A percentile compares a stretch with the other conserved stretches of the same genome.
phyloP scores from a whole-genome alignment of 768 basidiomycete species.

The Lentinula guzmanii region DNA sequence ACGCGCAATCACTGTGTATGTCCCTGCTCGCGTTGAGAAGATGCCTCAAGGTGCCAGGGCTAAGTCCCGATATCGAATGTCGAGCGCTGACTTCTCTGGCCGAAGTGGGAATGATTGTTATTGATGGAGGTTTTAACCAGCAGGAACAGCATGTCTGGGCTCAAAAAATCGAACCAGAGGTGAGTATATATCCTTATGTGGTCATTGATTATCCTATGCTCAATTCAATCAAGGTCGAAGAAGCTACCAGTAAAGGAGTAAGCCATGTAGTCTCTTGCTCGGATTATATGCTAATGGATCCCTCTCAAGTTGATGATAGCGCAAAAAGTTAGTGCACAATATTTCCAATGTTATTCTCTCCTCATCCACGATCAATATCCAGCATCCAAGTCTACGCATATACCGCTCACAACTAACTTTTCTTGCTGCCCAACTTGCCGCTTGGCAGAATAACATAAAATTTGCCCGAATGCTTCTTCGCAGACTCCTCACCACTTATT shows the following conservation, averaged over 20 bases:
- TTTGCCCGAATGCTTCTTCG: conserved; percentile 55
- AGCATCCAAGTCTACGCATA: conserved; percentile 62
- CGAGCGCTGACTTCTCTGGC: conserved; percentile 65
- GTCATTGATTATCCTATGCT: background rate
- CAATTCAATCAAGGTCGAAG: conserved; percentile 39
- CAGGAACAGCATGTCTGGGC: conserved; percentile 35
- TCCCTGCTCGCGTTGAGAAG: conserved; percentile 51
- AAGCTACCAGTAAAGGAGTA: conserved; percentile 65
- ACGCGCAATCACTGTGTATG: conserved; percentile 48
- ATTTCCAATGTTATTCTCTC: background rate
- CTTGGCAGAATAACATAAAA: conserved; percentile 48
- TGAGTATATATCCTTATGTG: conserved; percentile 19
- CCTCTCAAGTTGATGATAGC: conserved; percentile 41
- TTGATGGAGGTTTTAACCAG: conserved; percentile 36
- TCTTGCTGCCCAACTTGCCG: conserved; percentile 56
- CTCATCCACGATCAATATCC: background rate
- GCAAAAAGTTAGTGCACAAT: conserved; percentile 43
- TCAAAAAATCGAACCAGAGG: conserved; percentile 50
- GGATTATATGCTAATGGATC: background rate
- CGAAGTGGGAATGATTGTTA: conserved; percentile 59
- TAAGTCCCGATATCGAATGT: conserved; percentile 60
- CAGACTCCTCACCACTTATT: conserved; percentile 41
- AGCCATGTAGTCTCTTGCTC: conserved; percentile 20
- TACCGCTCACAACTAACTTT: conserved; percentile 56
- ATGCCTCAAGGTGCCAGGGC: conserved; percentile 42